These are phyloP conservation scores for Skeletonema marinoi DNA, from an alignment of 108 stramenopile genomes.

Conservation along the genomic window DNA sequence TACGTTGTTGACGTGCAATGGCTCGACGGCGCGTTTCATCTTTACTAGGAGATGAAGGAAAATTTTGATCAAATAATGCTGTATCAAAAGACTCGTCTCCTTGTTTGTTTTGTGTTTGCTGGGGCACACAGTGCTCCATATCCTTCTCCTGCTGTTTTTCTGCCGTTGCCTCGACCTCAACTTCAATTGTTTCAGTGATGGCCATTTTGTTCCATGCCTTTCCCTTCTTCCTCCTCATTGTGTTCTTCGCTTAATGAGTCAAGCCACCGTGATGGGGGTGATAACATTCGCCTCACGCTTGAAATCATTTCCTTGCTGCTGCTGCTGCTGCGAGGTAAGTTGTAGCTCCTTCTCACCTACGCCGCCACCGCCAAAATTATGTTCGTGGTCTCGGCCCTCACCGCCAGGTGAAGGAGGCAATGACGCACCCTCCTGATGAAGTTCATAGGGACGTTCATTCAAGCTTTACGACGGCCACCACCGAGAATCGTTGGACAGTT, in stretches of 20 bases:
- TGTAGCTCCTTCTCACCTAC: neutral
- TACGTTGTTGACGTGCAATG: constrained; percentile 19
- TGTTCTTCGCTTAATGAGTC: neutral
- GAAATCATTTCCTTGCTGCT: neutral
- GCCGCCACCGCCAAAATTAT: neutral
- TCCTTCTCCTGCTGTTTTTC: neutral
- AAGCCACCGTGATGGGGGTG: neutral
- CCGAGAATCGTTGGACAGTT: neutral
- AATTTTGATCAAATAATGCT: neutral
- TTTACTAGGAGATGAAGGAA: neutral
- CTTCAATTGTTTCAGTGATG: neutral
- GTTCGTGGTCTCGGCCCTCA: neutral
- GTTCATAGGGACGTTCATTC: neutral
- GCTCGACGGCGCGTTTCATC: constrained; percentile 5
- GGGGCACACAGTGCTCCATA: neutral
- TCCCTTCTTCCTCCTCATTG: neutral
- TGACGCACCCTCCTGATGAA: neutral
- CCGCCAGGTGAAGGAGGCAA: neutral
- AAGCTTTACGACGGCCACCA: neutral
- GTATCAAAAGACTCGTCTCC: neutral
- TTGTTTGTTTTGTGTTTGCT: neutral
- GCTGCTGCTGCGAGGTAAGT: neutral
- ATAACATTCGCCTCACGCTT: neutral
- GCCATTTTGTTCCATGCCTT: neutral
- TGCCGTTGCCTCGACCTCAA: neutral